Base-by-base conservation (phyloP, 2,329 filamentous ascomycete species). In the Zymoseptoria pseudotritici region DNA sequence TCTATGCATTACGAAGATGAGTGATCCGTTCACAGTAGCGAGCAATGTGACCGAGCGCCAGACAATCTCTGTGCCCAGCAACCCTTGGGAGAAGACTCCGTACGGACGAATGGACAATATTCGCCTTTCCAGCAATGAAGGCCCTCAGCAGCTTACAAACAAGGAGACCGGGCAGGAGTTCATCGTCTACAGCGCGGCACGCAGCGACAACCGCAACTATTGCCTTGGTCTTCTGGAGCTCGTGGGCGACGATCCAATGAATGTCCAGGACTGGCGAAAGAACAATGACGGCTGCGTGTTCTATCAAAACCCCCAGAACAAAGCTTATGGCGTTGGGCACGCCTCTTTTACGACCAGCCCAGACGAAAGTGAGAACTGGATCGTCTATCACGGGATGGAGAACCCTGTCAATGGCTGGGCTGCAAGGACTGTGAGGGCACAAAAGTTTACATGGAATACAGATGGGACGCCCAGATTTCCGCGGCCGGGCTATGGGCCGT, bases 321-420 rank as follows among this genome's bases (percentile, higher is more conserved):
- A 73, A 29, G 77, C 76, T 0, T 81, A 78, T 63, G 79, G 79
- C 0, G 79, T 81, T 4, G 79, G 80, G 0, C 79, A 81, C 63
- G 79, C 79, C 19, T 80, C 78, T 62, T 82, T 80, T 61, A 76
- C 75, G 5, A 79, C 75, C 58, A 78, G 75, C 58, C 78, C 77
- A 0, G 79, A 81, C 65, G 77, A 75, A 0, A 74, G 54, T 1
- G 76, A 82, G 67, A 71, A 78, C 58, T 82, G 78, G 77, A 78
- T 82, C 55, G 76, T 81, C n/a, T 82, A 82, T 66, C 79, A 81
- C 67, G 80, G 79, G 9, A 81, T 81, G 78, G 61, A 67, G 36
- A 74, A 80, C 65, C 77, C 78, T n/a, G 72, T 71, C 24, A 76
- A 74, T 54, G 77, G 79, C 0, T 80, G 78, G 79, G 66, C 64